phyloP scores from a whole-genome alignment of 2,329 filamentous ascomycete genomes.

The Neonectria neomacrospora region DNA sequence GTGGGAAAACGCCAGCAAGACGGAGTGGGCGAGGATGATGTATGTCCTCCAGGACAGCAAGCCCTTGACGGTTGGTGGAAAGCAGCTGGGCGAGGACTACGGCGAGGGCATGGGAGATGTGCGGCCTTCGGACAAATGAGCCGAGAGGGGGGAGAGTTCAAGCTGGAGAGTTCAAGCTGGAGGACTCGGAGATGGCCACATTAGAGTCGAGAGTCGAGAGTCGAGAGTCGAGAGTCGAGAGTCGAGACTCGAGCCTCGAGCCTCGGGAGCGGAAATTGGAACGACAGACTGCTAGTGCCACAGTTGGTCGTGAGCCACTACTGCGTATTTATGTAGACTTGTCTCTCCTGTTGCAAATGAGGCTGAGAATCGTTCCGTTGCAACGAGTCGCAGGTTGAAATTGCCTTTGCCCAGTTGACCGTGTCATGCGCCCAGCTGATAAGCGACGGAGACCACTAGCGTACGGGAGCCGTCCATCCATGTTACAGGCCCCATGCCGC shows the following conservation, averaged over 20 bases:
- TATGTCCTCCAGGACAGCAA: conserved; percentile 50
- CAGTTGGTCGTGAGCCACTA: too few relatives aligned
- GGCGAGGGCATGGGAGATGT: conserved; percentile 26
- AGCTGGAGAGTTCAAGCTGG: too few relatives aligned
- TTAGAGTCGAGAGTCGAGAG: too few relatives aligned
- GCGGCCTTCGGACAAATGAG: conserved; percentile 20
- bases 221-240: too few relatives aligned
- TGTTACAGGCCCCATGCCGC: conserved; percentile 1
- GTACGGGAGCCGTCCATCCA: conserved; percentile 9
- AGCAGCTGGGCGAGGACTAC: conserved; percentile 32
- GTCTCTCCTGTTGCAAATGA: conserved; percentile 7
- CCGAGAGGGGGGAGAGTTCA: too few relatives aligned
- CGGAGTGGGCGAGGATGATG: conserved; percentile 58
- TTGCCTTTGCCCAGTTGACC: not conserved
- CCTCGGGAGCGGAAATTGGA: conserved; percentile 17
- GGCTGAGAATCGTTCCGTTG: not conserved
- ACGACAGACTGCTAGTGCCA: too few relatives aligned
- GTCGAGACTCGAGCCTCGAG: too few relatives aligned
- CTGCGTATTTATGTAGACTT: too few relatives aligned
- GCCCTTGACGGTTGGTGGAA: conserved; percentile 24
- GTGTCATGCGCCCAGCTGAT: conserved; percentile 29
- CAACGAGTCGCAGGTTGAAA: not conserved
- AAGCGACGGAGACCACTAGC: conserved; percentile 28
- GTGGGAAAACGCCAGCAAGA: conserved; percentile 60
- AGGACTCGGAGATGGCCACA: too few relatives aligned